phyloP scores from a whole-genome alignment of 2,329 filamentous ascomycete genomes.

The Alternaria alternata region DNA sequence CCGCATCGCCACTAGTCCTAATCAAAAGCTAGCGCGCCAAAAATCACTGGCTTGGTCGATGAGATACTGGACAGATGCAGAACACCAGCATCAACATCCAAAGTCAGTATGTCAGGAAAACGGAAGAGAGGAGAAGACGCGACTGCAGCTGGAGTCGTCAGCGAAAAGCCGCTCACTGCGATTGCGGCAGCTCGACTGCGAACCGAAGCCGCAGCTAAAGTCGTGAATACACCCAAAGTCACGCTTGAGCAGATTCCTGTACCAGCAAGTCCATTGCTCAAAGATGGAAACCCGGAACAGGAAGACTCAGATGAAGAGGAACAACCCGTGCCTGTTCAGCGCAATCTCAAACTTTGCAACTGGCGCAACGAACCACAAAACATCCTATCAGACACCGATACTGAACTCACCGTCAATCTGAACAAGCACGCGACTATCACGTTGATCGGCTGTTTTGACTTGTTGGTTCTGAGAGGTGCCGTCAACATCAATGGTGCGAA shows the following conservation, averaged over 20 bases:
- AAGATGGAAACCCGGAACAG: conserved; percentile 23
- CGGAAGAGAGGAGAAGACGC: conserved; percentile 34
- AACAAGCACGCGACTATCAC: conserved; percentile 48
- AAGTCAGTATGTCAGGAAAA: conserved; percentile 41
- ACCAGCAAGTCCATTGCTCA: conserved; percentile 26
- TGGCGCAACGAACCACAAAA: conserved; percentile 37
- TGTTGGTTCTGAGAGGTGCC: conserved; percentile 68
- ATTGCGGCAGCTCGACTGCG: conserved; percentile 45
- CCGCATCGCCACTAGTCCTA: conserved; percentile 12
- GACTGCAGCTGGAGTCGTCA: conserved; percentile 1
- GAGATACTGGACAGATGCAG: neutral
- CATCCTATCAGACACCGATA: conserved; percentile 33
- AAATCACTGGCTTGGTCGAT: conserved; percentile 12
- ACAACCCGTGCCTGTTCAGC: conserved; percentile 17
- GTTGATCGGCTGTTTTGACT: conserved; percentile 70
- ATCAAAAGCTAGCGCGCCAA: conserved; percentile 10
- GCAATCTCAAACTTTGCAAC: conserved; percentile 42
- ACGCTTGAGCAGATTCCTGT: conserved; percentile 22
- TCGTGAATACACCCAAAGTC: conserved; percentile 16
- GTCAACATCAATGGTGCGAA: conserved; percentile 72
- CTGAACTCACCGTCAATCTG: conserved; percentile 38
- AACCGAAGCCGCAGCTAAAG: conserved; percentile 29
- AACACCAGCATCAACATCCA: conserved; percentile 12
- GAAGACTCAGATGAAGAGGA: conserved; percentile 31
- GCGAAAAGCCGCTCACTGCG: conserved; percentile 40